A percentile compares a stretch with the other conserved stretches of the same genome.
Conservation (phyloP, 2,329 filamentous ascomycete genomes). For the Pseudocercospora eumusae region DNA sequence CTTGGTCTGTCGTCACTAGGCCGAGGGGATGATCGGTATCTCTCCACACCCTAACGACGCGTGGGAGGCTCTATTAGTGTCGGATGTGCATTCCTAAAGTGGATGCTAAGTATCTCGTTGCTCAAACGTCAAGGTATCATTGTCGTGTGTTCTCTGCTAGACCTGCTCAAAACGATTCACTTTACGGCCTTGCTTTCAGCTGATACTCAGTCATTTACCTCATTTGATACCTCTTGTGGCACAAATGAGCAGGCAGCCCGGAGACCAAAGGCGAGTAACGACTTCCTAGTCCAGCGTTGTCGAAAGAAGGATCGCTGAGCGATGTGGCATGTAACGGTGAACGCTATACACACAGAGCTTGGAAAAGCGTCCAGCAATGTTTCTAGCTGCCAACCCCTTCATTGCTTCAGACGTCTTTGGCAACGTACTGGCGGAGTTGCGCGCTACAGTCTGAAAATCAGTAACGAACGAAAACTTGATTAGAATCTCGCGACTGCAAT, state of each 20-base stretch:
- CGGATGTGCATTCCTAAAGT: background rate
- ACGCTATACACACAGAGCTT: too few species aligned
- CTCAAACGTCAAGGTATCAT: background rate
- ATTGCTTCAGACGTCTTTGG: too few species aligned
- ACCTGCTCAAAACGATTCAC: background rate
- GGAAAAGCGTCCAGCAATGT: too few species aligned
- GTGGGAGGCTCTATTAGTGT: background rate
- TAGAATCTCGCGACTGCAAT: too few species aligned
- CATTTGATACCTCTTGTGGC: background rate
- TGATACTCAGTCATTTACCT: background rate
- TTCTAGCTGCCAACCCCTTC: too few species aligned
- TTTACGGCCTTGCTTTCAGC: background rate
- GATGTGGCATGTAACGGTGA: background rate
- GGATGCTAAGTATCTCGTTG: background rate
- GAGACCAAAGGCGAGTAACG: background rate
- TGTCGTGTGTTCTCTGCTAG: background rate
- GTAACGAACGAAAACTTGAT: too few species aligned
- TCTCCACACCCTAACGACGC: conserved; percentile 2
- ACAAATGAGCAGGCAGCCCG: background rate
- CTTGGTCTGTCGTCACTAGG: background rate
- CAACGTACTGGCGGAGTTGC: too few species aligned
- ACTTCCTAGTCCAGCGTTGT: background rate
- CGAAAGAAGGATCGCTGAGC: background rate
- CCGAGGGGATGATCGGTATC: conserved; percentile 2
- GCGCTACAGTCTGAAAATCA: too few species aligned